Base-by-base conservation (phyloP, 768 basidiomycete genomes). In the Pisolithus microcarpus region DNA sequence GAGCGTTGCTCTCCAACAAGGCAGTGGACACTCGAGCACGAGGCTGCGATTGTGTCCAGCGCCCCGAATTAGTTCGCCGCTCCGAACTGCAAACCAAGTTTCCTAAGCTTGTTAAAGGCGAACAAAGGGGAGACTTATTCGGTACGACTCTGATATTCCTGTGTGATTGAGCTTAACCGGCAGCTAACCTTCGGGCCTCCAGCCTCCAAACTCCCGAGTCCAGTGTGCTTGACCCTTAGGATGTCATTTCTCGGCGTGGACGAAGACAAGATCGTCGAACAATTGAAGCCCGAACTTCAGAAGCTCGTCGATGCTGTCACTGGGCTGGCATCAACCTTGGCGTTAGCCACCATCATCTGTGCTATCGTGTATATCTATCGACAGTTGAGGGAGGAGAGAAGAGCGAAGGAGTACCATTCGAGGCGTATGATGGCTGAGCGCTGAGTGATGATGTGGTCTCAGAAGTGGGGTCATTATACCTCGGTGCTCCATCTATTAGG, bases 361-460 rank as follows among this genome's bases (percentile, higher is more conserved):
- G 58, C 61, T 0, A 26, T 55, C 53, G 55, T 43, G 31, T 63
- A 56, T 36, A 28, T 60, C 26, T 11, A 55, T 7, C 53, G 62
- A 26, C 43, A 49, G 44, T 51, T 16, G 23, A 43, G 45, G n/a
- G 60, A 56, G 50, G 58, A 63, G 18, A 50, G 3, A 28, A 62
- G 63, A 38, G 62, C 62, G 36, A 40, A 52, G 30, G 48, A 13
- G 46, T 18, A 58, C n/a, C 43, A 65, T 31, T 19, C 16, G 16
- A 58, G 55, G n/a, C 52, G 63, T 24, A 18, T 56, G 38, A 58
- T 18, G 43, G 54, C 48, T n/a, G 18, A 57, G 7, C 45, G 49
- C 16, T 44, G 43, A 13, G 13, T 1, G 21, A 23, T 23, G 21
- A 23, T 23, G 21, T 34, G 13, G 34, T 34, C 2, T 11, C 11